Base-by-base conservation (phyloP, 129 eudicot species). In the Flaveria bidentis region DNA sequence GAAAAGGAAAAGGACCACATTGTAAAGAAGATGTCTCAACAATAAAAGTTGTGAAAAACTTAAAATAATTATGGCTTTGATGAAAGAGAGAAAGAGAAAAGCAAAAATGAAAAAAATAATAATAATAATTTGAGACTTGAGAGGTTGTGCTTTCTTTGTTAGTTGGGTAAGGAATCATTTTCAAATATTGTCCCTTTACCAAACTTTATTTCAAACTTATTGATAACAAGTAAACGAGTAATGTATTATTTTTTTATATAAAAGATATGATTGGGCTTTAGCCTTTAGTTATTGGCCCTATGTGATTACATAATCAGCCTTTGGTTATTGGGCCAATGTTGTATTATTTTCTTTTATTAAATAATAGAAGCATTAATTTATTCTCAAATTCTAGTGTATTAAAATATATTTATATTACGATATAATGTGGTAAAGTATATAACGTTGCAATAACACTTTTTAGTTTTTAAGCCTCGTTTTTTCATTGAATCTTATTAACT, bases 81-180 rank as follows among this genome's bases (percentile, higher is more conserved):
- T 49, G 72, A 39, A 56, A 51, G 33, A 36, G 26, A 20, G 28
- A 61, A 61, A 28, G 46, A 6, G 15, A 63, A 63, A 75, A 30
- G 23, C 41, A 23, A 55, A 69, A 45, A 67, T 36, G 53, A 47
- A 10, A 47, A 47, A 12, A 12, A 49, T 20, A 12, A 49, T 2
- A 11, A 47, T 10, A 47, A 47, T 47, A 3, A 17, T 23, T 56
- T 45, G 44, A 77, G 69, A 78, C 58, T 28, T 20, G 20, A 22
- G 77, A 71, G 36, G 77, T 63, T 79, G 16, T 79, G 82, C 82
- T 72, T 71, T 79, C 78, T 79, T 79, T 79, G 71, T 71, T 61
- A 74, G 84, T 67, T 80, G 75, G 84, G 84, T 74, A 80, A 80
- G 80, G 76, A 68, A 74, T 68, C 79, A 57, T 22, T 67, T 67